Evolutionary conservation across 2,329 filamentous ascomycete genomes (phyloP).

Genomic region (Kalmusia sp.): DNA sequence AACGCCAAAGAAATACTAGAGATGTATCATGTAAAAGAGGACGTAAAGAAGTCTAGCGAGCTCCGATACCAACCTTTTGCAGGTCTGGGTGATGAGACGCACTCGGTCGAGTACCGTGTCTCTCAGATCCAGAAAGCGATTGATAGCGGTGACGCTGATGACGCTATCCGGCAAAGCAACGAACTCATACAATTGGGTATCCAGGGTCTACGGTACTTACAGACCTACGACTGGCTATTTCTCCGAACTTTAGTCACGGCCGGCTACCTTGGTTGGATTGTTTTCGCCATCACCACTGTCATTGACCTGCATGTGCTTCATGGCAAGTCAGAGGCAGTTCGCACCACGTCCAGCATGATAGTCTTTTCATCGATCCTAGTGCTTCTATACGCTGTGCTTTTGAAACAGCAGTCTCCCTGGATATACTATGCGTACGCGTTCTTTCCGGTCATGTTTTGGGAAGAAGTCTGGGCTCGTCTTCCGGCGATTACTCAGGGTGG

Average conservation of each 20-base stretch:
- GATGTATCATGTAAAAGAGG: slow-evolving; percentile 95
- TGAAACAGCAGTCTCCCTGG: slow-evolving; percentile 77
- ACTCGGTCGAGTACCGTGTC: slow-evolving; percentile 72
- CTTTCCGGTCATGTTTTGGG: slow-evolving; percentile 96
- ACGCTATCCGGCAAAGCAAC: slow-evolving; percentile 80
- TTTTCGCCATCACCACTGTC: slow-evolving; percentile 87
- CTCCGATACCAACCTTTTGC: slow-evolving; percentile 80
- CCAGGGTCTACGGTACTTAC: slow-evolving; percentile 87
- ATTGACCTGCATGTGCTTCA: slow-evolving; percentile 87
- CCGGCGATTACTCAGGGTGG: slow-evolving; percentile 72
- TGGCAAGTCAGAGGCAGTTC: slow-evolving; percentile 68
- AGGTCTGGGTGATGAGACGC: slow-evolving; percentile 68
- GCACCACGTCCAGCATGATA: slow-evolving; percentile 65
- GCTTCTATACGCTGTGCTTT: slow-evolving; percentile 77
- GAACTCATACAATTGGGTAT: slow-evolving; percentile 79
- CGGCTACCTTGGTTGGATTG: slow-evolving; percentile 95
- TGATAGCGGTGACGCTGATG: slow-evolving; percentile 68
- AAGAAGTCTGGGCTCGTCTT: slow-evolving; percentile 85
- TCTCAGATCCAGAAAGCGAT: slow-evolving; percentile 73
- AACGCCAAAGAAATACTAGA: slow-evolving; percentile 90
- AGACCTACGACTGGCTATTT: slow-evolving; percentile 99
- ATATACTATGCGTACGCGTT: slow-evolving; percentile 92
- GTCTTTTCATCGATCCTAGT: slow-evolving; percentile 80
- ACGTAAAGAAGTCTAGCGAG: slow-evolving; percentile 76
- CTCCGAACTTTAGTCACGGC: slow-evolving; percentile 84